Base-by-base conservation (phyloP, 208 protist species). In the Porcisia hertigi region DNA sequence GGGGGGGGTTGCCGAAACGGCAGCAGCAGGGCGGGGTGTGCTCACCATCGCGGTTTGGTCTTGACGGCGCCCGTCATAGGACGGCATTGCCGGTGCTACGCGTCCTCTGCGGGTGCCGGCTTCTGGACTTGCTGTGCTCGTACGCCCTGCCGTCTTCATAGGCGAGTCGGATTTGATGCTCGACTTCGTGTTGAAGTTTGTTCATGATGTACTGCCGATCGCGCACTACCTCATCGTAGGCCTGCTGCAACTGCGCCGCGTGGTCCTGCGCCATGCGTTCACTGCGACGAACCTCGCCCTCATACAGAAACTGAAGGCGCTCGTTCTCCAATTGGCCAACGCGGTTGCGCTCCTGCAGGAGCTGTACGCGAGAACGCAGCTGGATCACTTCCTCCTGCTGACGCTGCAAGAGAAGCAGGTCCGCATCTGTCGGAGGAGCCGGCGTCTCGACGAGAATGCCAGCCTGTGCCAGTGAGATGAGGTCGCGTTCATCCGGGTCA, bases 131-230 rank as follows among this genome's bases (percentile, higher is more conserved):
- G 65, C 54, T 66, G 1, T 79, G 67, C 67, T 94, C 86, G 71
- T 92, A 87, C 20, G 83, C 79, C 23, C 87, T 81, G 18, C 93
- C 93, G 71, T 93, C 91, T 58, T 86, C 79, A 47, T 92, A 97
- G 3, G 93, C 89, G 60, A 87, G 79, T 5, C 85, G 84, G 69
- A 95, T 89, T 74, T 91, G 82, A 73, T 89, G 82, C 74, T 90
- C 90, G 62, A 97, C 87, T 64, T 95, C 93, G n/a, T 59, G 63
- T 62, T 82, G 72, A 36, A 97, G 84, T n/a, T 82, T 79, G 63
- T 86, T 81, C 76, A 90, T 84, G 34, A 96, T 83, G 57, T 81
- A 76, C 39, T 91, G 80, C 52, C 93, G 83, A 66, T 97, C 93
- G 11, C 87, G 79, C 30, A 93, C 71, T 34, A 97, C 66, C 75